A percentile compares a stretch with the other conserved stretches of the same genome.
Evolutionary conservation across 2,329 filamentous ascomycete genomes (phyloP).

Genomic region (Fusarium incarnatum): DNA sequence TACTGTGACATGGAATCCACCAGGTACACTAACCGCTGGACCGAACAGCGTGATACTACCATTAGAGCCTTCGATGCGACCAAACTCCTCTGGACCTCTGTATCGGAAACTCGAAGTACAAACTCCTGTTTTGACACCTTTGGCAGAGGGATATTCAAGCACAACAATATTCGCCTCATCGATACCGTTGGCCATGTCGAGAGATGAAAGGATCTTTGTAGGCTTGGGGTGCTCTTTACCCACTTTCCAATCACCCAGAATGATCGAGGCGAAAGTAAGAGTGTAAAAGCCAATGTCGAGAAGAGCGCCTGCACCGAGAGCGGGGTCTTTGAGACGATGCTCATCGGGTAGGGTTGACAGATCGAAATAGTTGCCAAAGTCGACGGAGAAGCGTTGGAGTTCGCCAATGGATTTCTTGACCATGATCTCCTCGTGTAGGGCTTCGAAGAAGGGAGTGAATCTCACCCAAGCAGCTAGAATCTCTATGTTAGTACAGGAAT

Average conservation of each 20-base stretch:
- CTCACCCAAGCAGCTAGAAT: slow-evolving; percentile 22
- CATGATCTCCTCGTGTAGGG: slow-evolving; percentile 12
- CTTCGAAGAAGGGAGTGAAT: slow-evolving; percentile 20
- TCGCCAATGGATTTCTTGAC: slow-evolving; percentile 28
- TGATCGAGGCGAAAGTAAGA: slow-evolving; percentile 16
- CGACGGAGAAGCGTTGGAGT: slow-evolving; percentile 12
- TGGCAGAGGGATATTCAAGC: slow-evolving; percentile 10
- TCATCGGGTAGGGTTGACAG: neutral
- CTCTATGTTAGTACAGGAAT: neutral
- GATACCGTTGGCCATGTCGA: slow-evolving; percentile 19
- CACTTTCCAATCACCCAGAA: slow-evolving; percentile 21
- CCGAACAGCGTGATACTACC: slow-evolving; percentile 19
- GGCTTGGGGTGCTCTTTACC: slow-evolving; percentile 20
- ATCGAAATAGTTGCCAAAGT: slow-evolving; percentile 27
- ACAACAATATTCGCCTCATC: slow-evolving; percentile 11
- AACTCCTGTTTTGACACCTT: slow-evolving; percentile 12
- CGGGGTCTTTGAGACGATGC: slow-evolving; percentile 24
- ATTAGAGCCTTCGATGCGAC: slow-evolving; percentile 11
- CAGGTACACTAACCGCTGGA: slow-evolving; percentile 17
- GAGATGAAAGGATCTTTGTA: slow-evolving; percentile 3
- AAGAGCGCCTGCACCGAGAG: slow-evolving; percentile 20
- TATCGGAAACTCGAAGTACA: slow-evolving; percentile 28
- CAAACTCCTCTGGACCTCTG: slow-evolving; percentile 7
- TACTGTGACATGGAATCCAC: slow-evolving; percentile 11
- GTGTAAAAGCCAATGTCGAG: slow-evolving; percentile 25